Conservation (phyloP, 1,139 yeast species). For the Debaryomyces nepalensis region DNA sequence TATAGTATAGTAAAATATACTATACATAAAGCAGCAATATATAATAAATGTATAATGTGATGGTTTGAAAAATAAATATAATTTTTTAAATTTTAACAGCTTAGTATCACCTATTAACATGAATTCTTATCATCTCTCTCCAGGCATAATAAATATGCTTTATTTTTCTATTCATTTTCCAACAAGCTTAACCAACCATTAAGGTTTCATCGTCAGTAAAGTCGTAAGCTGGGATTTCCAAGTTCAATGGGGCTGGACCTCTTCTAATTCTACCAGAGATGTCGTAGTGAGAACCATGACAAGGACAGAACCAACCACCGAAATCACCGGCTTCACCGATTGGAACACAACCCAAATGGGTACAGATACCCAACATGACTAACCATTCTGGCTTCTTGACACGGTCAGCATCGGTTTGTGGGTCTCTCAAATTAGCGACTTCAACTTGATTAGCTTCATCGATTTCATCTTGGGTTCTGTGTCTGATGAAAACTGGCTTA, state of each 20-base stretch:
- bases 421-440: slow-evolving; percentile 82
- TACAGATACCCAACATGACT: slow-evolving; percentile 98
- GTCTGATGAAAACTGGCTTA: slow-evolving; percentile 99
- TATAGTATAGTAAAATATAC: slow-evolving; percentile 8
- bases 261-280: slow-evolving; percentile 99
- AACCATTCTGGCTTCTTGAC: slow-evolving; percentile 98
- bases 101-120: slow-evolving; percentile 13
- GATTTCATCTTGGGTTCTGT: slow-evolving; percentile 92
- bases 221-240: slow-evolving; percentile 93
- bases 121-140: slow-evolving; percentile 10
- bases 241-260: slow-evolving; percentile 99
- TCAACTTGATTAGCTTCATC: slow-evolving; percentile 91
- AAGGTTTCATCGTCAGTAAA: slow-evolving; percentile 79
- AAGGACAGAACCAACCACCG: slow-evolving; percentile 99
- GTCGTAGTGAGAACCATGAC: slow-evolving; percentile 99
- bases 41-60: slow-evolving; percentile 11
- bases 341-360: slow-evolving; percentile 99
- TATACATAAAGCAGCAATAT: slow-evolving; percentile 11
- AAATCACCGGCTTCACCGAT: slow-evolving; percentile 99
- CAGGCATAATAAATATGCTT: slow-evolving; percentile 3
- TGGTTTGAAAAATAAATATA: slow-evolving; percentile 13
- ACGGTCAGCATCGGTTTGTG: slow-evolving; percentile 91
- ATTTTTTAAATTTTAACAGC: slow-evolving; percentile 10
- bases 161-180: slow-evolving; percentile 3
- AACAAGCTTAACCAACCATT: slow-evolving; percentile 58